phyloP scores from a whole-genome alignment of 441 rosid species.

The Cnidoscolus chayamansa region DNA sequence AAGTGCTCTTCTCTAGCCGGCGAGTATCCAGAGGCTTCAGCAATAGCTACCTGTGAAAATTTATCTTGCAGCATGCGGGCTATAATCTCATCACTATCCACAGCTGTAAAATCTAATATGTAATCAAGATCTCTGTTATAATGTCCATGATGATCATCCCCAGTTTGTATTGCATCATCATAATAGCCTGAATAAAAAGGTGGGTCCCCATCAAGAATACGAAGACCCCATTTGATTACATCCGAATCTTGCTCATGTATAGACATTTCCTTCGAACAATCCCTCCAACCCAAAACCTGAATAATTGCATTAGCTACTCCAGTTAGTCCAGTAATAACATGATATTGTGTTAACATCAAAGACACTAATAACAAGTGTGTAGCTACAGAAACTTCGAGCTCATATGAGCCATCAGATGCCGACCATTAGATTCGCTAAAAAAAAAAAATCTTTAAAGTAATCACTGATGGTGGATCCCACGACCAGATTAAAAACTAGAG shows the following conservation, averaged over 20 bases:
- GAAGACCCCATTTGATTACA: conserved; percentile 61
- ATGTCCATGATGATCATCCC: conserved; percentile 34
- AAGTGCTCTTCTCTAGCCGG: conserved; percentile 26
- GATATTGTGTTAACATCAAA: not conserved
- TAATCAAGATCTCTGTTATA: conserved; percentile 42
- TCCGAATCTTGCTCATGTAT: conserved; percentile 60
- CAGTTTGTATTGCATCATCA: conserved; percentile 28
- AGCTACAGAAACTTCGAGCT: not conserved
- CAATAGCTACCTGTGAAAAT: conserved; percentile 56
- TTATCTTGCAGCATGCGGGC: conserved; percentile 70
- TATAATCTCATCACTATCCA: conserved; percentile 65
- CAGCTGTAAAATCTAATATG: conserved; percentile 35
- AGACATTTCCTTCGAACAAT: conserved; percentile 30
- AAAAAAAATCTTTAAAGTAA: not conserved
- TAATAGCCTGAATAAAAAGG: conserved; percentile 41
- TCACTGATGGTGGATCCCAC: not conserved
- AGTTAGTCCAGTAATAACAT: not conserved
- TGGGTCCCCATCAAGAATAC: conserved; percentile 52
- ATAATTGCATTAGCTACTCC: not conserved
- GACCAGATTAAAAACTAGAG: not conserved
- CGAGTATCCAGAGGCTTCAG: conserved; percentile 40
- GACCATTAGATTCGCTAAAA: not conserved
- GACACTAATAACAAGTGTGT: not conserved
- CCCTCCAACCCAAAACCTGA: conserved; percentile 11
- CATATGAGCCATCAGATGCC: conserved; percentile 6